Evolutionary conservation across 2,329 filamentous ascomycete species (phyloP).

Genomic region (Nigrospora oryzae): DNA sequence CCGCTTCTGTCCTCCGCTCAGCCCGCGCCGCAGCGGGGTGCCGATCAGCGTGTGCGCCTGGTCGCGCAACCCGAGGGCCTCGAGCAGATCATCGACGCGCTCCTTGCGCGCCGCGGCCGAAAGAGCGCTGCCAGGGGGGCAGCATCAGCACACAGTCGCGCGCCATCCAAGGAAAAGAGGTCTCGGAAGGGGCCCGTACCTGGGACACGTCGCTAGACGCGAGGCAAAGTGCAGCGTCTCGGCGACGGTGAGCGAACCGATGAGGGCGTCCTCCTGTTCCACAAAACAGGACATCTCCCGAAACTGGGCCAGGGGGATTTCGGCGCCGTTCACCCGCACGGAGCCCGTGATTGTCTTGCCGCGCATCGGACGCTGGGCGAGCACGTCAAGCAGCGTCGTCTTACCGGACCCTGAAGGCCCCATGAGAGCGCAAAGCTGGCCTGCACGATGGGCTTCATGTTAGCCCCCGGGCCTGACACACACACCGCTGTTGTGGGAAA

Average conservation of each 20-base stretch:
- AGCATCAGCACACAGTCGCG: neutral
- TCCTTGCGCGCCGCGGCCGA: slow-evolving; percentile 46
- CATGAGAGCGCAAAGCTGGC: slow-evolving; percentile 73
- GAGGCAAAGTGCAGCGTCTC: slow-evolving; percentile 77
- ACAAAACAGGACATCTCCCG: slow-evolving; percentile 67
- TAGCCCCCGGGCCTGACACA: too few species aligned
- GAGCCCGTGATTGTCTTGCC: slow-evolving; percentile 36
- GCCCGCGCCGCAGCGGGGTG: slow-evolving; percentile 73
- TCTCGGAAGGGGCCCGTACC: slow-evolving; percentile 27
- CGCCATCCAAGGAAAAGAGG: neutral
- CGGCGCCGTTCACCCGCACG: slow-evolving; percentile 54
- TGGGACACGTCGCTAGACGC: slow-evolving; percentile 47
- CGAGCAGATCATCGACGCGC: slow-evolving; percentile 58
- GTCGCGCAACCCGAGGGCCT: slow-evolving; percentile 62
- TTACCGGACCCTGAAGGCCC: slow-evolving; percentile 65
- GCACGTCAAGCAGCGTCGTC: slow-evolving; percentile 74
- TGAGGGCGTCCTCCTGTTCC: slow-evolving; percentile 80
- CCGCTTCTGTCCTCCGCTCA: slow-evolving; percentile 79
- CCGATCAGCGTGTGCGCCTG: slow-evolving; percentile 69
- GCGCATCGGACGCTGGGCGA: slow-evolving; percentile 54
- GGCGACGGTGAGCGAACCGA: slow-evolving; percentile 70
- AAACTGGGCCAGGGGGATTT: slow-evolving; percentile 45
- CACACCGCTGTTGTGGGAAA: slow-evolving; percentile 2
- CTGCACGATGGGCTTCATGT: slow-evolving; percentile 22
- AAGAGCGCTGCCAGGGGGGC: slow-evolving; percentile 20